These are phyloP conservation scores for Ampelocalamus luodianensis DNA, from an alignment of 176 grass and related monocot species.

Conservation along the genomic window DNA sequence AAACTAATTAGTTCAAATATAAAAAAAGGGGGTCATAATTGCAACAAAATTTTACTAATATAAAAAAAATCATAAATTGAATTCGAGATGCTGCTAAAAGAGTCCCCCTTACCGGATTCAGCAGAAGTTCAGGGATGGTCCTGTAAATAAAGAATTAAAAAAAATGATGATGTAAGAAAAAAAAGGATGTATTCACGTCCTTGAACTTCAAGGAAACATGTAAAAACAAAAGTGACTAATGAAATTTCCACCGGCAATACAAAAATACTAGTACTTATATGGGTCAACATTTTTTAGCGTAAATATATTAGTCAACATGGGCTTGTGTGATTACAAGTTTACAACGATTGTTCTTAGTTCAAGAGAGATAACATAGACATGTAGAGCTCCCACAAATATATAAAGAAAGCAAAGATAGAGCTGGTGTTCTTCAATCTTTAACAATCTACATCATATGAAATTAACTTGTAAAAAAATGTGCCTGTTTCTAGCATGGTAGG, in stretches of 20 bases:
- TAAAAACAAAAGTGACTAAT: not conserved
- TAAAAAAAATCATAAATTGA: conserved; percentile 7
- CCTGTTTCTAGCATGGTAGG: not conserved
- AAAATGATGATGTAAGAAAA: conserved; percentile 23
- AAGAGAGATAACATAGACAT: not conserved
- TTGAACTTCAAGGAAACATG: not conserved
- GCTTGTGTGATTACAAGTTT: not conserved
- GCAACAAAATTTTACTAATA: not conserved
- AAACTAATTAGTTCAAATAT: not conserved
- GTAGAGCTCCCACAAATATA: not conserved
- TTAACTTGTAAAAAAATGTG: not conserved
- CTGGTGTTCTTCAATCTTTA: not conserved
- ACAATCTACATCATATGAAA: not conserved
- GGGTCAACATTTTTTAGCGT: not conserved
- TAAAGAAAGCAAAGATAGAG: not conserved
- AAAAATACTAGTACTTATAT: not conserved
- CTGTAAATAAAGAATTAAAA: conserved; percentile 61
- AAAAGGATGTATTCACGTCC: not conserved
- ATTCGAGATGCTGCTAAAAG: conserved; percentile 33
- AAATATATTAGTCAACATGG: not conserved
- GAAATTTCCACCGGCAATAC: not conserved
- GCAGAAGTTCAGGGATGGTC: conserved; percentile 78
- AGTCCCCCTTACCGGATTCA: conserved; percentile 68
- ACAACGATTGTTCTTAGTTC: not conserved
- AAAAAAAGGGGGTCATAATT: not conserved